Evolutionary conservation across 2,329 filamentous ascomycete species (phyloP).

Genomic region (Pseudocercospora crystallina): DNA sequence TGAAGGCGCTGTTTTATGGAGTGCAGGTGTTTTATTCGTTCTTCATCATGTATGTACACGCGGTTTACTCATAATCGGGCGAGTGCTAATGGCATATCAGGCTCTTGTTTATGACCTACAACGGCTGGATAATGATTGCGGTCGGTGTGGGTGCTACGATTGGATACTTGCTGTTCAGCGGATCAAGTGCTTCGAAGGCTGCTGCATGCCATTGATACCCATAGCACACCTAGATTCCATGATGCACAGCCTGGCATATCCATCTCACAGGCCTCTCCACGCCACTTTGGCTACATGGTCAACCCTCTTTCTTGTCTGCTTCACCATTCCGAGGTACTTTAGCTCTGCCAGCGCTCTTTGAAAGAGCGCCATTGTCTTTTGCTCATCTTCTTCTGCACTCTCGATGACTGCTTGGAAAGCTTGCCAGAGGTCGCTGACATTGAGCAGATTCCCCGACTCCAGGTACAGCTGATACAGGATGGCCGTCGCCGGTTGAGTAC

Average conservation of each 20-base stretch:
- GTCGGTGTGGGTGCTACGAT: conserved; percentile 86
- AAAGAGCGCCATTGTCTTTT: conserved; percentile 63
- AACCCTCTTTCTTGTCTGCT: conserved; percentile 83
- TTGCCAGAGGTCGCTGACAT: conserved; percentile 75
- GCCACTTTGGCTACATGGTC: conserved; percentile 85
- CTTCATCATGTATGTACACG: conserved; percentile 87
- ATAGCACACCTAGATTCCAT: not conserved
- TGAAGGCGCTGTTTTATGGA: conserved; percentile 83
- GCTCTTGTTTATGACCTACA: conserved; percentile 99
- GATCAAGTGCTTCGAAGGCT: conserved; percentile 72
- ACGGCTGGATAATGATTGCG: conserved; percentile 94
- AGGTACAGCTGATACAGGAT: conserved; percentile 77
- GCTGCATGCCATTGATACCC: conserved; percentile 80
- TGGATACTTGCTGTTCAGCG: conserved; percentile 81
- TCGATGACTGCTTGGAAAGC: conserved; percentile 69
- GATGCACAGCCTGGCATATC: not conserved
- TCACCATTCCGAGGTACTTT: conserved; percentile 81
- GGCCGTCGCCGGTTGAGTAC: conserved; percentile 67
- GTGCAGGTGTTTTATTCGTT: conserved; percentile 98
- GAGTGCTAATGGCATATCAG: conserved; percentile 47
- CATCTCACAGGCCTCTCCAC: conserved; percentile 69
- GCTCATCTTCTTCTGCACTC: conserved; percentile 39
- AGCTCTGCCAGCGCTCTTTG: conserved; percentile 84
- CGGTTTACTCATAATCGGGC: not conserved
- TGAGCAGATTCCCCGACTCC: conserved; percentile 74